Evolutionary conservation across 1,284 basidiomycete genomes (phyloP).

Genomic region (Papiliotrema laurentii): DNA sequence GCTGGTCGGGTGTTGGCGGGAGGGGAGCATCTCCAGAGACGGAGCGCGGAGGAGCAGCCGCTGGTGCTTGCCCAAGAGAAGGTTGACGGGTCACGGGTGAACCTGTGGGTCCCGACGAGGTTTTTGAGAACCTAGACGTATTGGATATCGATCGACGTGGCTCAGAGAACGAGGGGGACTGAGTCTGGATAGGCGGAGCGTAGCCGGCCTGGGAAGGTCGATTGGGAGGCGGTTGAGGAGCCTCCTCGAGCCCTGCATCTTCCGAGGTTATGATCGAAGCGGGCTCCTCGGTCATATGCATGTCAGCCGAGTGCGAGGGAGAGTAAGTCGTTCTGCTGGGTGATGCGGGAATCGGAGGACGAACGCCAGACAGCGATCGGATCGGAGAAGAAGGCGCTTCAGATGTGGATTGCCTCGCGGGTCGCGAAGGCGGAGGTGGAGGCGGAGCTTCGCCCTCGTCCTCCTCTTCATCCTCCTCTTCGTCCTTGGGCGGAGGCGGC

Average conservation of each 20-base stretch:
- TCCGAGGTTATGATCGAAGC: conserved; percentile 19
- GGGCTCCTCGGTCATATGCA: conserved; percentile 17
- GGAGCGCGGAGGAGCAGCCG: neutral
- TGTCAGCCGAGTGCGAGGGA: conserved; percentile 3
- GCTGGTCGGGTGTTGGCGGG: too few species aligned
- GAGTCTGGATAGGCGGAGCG: conserved; percentile 2
- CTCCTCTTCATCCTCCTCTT: conserved; percentile 5
- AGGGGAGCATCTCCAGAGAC: too few species aligned
- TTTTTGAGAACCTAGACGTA: conserved; percentile 11
- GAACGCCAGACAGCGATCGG: conserved; percentile 6
- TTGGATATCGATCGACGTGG: conserved; percentile 20
- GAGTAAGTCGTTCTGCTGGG: neutral
- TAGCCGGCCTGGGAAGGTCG: conserved; percentile 3
- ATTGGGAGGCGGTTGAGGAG: conserved; percentile 17
- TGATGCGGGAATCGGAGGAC: conserved; percentile 14
- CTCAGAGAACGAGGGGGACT: conserved; percentile 4
- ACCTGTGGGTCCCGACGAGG: neutral
- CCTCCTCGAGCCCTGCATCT: conserved; percentile 4
- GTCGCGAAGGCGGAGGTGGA: conserved; percentile 18
- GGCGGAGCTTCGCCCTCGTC: conserved; percentile 15
- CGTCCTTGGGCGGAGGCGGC: conserved; percentile 8
- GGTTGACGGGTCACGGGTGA: neutral
- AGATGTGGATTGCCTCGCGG: conserved; percentile 1
- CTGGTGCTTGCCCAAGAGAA: neutral
- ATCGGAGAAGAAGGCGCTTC: conserved; percentile 11